Base-by-base conservation (phyloP, 257 asterid species). In the Leonotis leonurus region DNA sequence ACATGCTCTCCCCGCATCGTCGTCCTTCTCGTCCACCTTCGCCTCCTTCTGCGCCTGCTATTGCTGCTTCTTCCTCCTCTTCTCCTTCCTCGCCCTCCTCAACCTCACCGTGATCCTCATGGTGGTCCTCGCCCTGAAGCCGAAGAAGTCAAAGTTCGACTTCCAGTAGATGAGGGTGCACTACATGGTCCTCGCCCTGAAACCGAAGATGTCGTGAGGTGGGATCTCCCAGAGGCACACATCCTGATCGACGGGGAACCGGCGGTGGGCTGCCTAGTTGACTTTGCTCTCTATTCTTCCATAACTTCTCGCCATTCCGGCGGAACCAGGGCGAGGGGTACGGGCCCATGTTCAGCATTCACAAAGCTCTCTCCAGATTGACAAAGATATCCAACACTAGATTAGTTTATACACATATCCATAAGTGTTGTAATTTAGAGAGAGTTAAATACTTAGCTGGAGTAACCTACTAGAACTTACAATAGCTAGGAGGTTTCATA, bases 221-320 rank as follows among this genome's bases (percentile, higher is more conserved):
- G 99, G 99, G 97, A 93, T 56, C 59, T 93, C 60, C 97, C 95
- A 0, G 99, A 93, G 76, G 82, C 94, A 32, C 99, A 93, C 78
- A 78, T 92, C 75, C 74, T 86, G 54, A 75, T 93, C 64, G 99
- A 93, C 64, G 99, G 99, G 2, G 89, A 89, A 43, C 96, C 99
- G 0, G 94, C 89, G n/a, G 65, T 79, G 1, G 96, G 76, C 37
- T 85, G 95, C 82, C 78, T 93, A 4, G 87, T 93, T 6, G 97
- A 93, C 69, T 89, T 93, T 3, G 96, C 97, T 20, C 95, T 93
- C 67, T 93, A 93, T 93, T 93, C 70, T 82, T 85, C 80, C 97
- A 93, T 71, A 93, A 75, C 69, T 73, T 68, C 65, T 74, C 84
- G 4, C 59, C 78, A 0, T 89, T 89, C 65, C 95, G 96, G 51